Evolutionary conservation across 805 yeast species (phyloP), one percentile per base, ranked within the genome.

Genomic region (Trichomonascus vanleenenianus): DNA sequence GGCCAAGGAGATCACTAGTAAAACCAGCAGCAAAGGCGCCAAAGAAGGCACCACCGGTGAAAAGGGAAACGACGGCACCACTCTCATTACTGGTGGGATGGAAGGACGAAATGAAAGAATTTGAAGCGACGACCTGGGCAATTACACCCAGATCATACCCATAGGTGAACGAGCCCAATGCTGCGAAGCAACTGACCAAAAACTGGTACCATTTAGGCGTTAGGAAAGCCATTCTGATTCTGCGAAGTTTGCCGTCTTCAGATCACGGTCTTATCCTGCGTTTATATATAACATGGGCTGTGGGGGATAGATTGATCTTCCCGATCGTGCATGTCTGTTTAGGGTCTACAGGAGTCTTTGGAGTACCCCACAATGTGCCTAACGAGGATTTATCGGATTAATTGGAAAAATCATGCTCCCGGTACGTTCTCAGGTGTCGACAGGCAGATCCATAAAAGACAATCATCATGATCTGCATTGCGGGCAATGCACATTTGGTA

Each of bases 11-110:
- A 55, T 81, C 86, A 55, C 74, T 71, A 33, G 78, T 62, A 45
- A 54, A 72, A 4, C 85, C 84, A 45, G 84, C 84, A 11, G 78
- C 61, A 30, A 80, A 57, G 7, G 77, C 76, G 61, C 86, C 86
- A 6, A 53, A 49, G 55, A 56, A 56, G 27, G 59, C 57, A 41
- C 59, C 59, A 10, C 52, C 40, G 22, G 52, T 53, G 20, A 52
- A 41, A 30, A 52, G 45, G 15, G 56, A 41, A 16, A 52, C 54
- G 37, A 52, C 41, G 32, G 41, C 42, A 18, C 49, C 34, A 35
- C 25, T 35, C 14, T 33, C 48, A 34, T 43, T 30, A 15, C 33
- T 16, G 27, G 43, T 31, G 11, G 30, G 20, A 36, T 45, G 39
- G 46, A 56, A 55, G 30, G 33, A 46, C 1, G 41, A 48, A 1